Evolutionary conservation across 371 early-diverging fungal species (phyloP), one percentile per base, ranked within the genome.

Genomic region (Massospora cicadina): DNA sequence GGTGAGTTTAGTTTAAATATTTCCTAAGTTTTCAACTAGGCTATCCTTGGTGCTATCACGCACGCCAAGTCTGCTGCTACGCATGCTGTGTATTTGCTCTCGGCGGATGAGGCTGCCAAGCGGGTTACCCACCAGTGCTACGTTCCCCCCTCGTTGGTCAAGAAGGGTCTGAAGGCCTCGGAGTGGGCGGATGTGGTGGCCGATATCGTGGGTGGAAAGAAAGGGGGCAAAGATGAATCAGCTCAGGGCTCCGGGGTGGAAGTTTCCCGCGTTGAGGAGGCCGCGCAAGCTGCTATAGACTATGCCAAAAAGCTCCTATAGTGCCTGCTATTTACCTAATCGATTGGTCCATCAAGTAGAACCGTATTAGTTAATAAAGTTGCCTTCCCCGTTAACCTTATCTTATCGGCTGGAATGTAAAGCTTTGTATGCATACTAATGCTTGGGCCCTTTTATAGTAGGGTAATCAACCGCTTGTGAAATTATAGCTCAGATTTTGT

Each of bases 151-250:
- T 75, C 66, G 33, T 70, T 79, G 24, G 74, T 82, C 30, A 71
- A 72, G 59, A 66, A 81, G 78, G 77, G 92, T 1, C 75, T 97
- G 60, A 89, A 86, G 78, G 98, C 95, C 24, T 81, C 77, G 27
- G 89, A 87, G 33, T 97, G 95, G 98, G 91, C 91, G 56, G 75
- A 75, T 12, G 83, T 82, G 24, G 91, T 95, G 7, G 74, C 85
- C 54, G 78, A 83, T 64, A 77, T 81, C 30, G 78, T 95, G 43
- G 91, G 89, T 28, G 98, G 96, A 65, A 93, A 93, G 77, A 84
- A 83, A 71, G 91, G 91, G 55, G 92, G 92, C 68, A 88, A 87
- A 68, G 87, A 85, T 56, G 90, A 88, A 64, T 72, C 90, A 65
- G 92, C 91, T 26, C 89, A 89, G 70, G 91, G 91, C 17, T 81